Base-by-base conservation (phyloP, 805 yeast species). In the Alloascoidea africana region DNA sequence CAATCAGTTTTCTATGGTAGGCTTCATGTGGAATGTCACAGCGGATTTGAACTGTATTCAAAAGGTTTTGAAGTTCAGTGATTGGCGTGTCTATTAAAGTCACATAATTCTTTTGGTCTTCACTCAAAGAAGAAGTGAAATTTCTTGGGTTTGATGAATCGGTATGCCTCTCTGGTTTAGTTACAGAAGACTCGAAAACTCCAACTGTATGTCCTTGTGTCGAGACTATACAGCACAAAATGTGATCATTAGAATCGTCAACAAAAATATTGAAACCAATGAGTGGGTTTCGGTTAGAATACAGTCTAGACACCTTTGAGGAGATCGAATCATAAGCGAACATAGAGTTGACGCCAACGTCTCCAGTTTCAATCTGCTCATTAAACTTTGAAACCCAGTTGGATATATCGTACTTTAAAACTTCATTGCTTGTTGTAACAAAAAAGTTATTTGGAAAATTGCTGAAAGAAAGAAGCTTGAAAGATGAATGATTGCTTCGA, bases 351-450 rank as follows among this genome's bases (percentile, higher is more conserved):
- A 23, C n/a, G 1, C 37, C 36, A 5, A 49, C 36, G 35, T 48
- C 46, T 14, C 46, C 51, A 4, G 44, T 37, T 13, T 27, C 32
- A 4, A 53, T 36, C 3, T 50, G 41, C 2, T 33, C 18, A 5
- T 38, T 33, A 14, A 56, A 38, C 2, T 39, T 19, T 4, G 37
- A 16, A 36, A 48, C 44, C 62, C 61, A 57, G 17, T 38, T 19
- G 1, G 51, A 41, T 32, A 49, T 53, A 41, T 56, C 59, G 14
- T 55, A 35, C 18, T 44, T 49, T 4, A 56, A 32, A 4, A 56
- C 17, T 16, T 48, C 42, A 2, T 45, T 44, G 13, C 38, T 36
- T 5, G 52, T 42, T 2, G 49, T 45, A n/a, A n/a, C 30, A 23
- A 23, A 23, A 23, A 23, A 23, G 30, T 23, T 23, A 23, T 23